A percentile compares a stretch with the other conserved stretches of the same genome.
Conservation (phyloP, 495 filamentous ascomycete species). For the Bathelium albidoporum region DNA sequence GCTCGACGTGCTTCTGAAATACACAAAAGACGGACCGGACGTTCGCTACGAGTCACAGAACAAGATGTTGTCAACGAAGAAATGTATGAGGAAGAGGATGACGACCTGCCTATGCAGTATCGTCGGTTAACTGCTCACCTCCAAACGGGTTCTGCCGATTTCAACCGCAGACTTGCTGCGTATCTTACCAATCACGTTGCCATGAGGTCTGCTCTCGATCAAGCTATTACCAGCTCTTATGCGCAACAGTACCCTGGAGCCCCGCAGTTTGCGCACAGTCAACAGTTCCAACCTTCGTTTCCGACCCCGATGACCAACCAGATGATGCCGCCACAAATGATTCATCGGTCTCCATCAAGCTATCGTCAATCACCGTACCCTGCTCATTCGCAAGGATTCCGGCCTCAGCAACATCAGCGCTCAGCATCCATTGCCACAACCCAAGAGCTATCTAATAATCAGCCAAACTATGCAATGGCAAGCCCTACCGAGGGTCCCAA, state of each 20-base stretch:
- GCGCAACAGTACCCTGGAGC: constrained; percentile 36
- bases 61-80: constrained; percentile 86
- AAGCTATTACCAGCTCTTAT: constrained; percentile 36
- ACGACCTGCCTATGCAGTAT: constrained; percentile 43
- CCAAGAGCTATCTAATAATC: constrained; percentile 20
- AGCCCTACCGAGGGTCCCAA: constrained; percentile 20
- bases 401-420: constrained; percentile 27
- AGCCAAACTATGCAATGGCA: constrained; percentile 10
- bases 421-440: constrained; percentile 31
- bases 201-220: constrained; percentile 41
- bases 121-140: constrained; percentile 45
- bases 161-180: constrained; percentile 48
- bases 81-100: constrained; percentile 97
- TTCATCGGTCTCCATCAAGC: constrained; percentile 25
- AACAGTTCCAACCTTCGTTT: constrained; percentile 7
- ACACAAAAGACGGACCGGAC: constrained; percentile 81
- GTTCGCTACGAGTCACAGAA: constrained; percentile 70
- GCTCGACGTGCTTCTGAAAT: constrained; percentile 80
- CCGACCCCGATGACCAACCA: constrained; percentile 7
- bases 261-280: constrained; percentile 29
- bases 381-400: constrained; percentile 22
- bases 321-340: constrained; percentile 35
- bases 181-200: constrained; percentile 50
- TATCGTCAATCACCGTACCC: constrained; percentile 29
- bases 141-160: constrained; percentile 42